These are phyloP conservation scores for Ustilago esculenta DNA, from an alignment of 1,284 basidiomycete species.

Conservation along the genomic window DNA sequence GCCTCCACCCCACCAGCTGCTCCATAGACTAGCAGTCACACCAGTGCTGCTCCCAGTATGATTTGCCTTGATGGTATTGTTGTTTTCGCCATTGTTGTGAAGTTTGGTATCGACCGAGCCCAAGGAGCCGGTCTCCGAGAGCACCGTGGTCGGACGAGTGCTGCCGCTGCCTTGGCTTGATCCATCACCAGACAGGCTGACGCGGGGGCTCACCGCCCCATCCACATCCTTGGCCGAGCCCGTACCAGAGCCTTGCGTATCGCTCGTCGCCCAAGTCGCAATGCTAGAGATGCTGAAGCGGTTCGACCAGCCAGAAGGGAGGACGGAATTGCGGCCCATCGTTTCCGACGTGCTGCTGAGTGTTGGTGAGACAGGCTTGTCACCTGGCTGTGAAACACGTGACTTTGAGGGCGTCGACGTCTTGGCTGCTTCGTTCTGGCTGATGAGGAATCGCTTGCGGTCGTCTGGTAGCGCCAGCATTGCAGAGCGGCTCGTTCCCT, in stretches of 20 bases:
- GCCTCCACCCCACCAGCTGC: constrained; percentile 56
- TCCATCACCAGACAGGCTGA: constrained; percentile 23
- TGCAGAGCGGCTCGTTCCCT: constrained; percentile 74
- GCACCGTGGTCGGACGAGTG: constrained; percentile 30
- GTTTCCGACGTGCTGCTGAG: constrained; percentile 71
- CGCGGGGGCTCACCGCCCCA: constrained; percentile 13
- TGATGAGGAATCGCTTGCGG: constrained; percentile 77
- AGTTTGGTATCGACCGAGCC: constrained; percentile 22
- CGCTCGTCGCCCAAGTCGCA: constrained; percentile 69
- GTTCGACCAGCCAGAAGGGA: constrained; percentile 72
- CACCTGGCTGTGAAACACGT: constrained; percentile 5
- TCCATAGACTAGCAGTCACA: constrained; percentile 44
- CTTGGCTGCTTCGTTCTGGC: constrained; percentile 52
- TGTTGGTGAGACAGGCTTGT: constrained; percentile 73
- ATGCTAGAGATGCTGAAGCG: constrained; percentile 79
- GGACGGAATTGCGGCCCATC: constrained; percentile 40
- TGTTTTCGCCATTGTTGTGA: constrained; percentile 17
- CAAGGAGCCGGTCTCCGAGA: constrained; percentile 32
- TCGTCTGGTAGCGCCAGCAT: constrained; percentile 76
- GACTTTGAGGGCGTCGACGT: constrained; percentile 32
- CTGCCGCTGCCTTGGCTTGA: constrained; percentile 36
- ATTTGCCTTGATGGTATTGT: constrained; percentile 17
- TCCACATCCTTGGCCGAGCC: constrained; percentile 27
- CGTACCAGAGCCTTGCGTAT: constrained; percentile 20
- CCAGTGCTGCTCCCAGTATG: constrained; percentile 53